Conservation (phyloP, 1,139 yeast genomes). For the Suhomyces kunorum region DNA sequence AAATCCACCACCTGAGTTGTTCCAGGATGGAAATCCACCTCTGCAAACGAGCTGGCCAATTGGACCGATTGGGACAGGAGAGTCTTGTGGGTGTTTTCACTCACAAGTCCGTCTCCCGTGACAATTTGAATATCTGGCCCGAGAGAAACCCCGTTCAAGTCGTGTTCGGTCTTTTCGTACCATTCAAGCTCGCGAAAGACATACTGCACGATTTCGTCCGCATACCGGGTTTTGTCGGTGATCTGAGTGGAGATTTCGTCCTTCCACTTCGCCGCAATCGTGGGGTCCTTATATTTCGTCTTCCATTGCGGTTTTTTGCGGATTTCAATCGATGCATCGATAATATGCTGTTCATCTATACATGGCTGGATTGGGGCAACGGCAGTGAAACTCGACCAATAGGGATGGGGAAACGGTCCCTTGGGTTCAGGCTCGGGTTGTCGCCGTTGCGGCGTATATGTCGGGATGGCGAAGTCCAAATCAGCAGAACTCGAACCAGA, state of each 20-base stretch:
- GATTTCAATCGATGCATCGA: not conserved
- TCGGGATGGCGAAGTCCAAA: too few species aligned
- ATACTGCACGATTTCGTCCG: slow-evolving; percentile 25
- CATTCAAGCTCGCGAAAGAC: slow-evolving; percentile 32
- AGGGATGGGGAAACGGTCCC: not conserved
- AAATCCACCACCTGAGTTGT: slow-evolving; percentile 40
- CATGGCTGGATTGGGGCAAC: not conserved
- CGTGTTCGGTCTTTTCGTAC: slow-evolving; percentile 24
- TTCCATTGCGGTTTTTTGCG: slow-evolving; percentile 34
- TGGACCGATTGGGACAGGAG: slow-evolving; percentile 15
- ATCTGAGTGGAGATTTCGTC: slow-evolving; percentile 26
- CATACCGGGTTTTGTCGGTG: slow-evolving; percentile 8
- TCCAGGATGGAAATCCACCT: slow-evolving; percentile 41
- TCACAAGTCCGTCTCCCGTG: not conserved
- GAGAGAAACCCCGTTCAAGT: slow-evolving; percentile 9
- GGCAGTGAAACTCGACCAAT: not conserved
- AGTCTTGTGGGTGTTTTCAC: slow-evolving; percentile 10
- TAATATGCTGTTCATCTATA: not conserved
- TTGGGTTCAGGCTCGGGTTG: not conserved
- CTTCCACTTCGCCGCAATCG: slow-evolving; percentile 34
- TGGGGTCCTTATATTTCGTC: slow-evolving; percentile 28
- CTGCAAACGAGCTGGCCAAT: slow-evolving; percentile 19
- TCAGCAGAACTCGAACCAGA: too few species aligned
- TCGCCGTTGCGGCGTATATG: not conserved
- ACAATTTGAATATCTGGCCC: not conserved